Conservation (phyloP, 306 rosid genomes). For the Mucuna pruriens region DNA sequence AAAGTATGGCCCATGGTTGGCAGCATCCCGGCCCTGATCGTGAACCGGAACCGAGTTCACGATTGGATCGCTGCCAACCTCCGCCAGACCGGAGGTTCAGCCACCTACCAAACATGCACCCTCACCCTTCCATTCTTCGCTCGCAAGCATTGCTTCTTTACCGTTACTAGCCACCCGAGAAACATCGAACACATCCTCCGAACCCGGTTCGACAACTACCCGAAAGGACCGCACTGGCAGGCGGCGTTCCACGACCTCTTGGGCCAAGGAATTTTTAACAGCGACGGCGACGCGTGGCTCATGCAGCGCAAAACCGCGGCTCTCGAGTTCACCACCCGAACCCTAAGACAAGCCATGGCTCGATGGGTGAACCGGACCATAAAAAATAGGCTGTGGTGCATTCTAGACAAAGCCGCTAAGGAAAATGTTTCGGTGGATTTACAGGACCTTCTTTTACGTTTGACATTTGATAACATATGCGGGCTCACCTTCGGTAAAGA, state of each 20-base stretch:
- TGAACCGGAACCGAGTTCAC: constrained; percentile 69
- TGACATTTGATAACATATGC: constrained; percentile 91
- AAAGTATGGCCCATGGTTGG: constrained; percentile 72
- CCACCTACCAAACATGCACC: constrained; percentile 71
- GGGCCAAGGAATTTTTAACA: constrained; percentile 92
- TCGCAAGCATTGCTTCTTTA: constrained; percentile 64
- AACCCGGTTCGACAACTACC: constrained; percentile 82
- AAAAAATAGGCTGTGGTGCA: constrained; percentile 75
- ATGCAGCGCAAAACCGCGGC: constrained; percentile 97
- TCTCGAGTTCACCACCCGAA: constrained; percentile 85
- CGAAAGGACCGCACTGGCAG: constrained; percentile 89
- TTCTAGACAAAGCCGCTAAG: constrained; percentile 68
- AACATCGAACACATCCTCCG: constrained; percentile 85
- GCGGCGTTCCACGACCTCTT: constrained; percentile 87
- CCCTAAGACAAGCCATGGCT: constrained; percentile 89
- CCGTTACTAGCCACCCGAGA: constrained; percentile 78
- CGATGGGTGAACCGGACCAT: constrained; percentile 95
- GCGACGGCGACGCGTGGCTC: constrained; percentile 94
- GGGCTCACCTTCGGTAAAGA: constrained; percentile 95
- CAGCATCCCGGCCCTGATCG: constrained; percentile 69
- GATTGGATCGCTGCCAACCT: constrained; percentile 83
- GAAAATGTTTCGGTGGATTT: constrained; percentile 65
- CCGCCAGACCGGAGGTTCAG: constrained; percentile 21
- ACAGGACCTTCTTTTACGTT: constrained; percentile 81
- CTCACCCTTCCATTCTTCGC: constrained; percentile 79